phyloP scores from a whole-genome alignment of 139 green algal species.

The Mesotaenium endlicherianum region DNA sequence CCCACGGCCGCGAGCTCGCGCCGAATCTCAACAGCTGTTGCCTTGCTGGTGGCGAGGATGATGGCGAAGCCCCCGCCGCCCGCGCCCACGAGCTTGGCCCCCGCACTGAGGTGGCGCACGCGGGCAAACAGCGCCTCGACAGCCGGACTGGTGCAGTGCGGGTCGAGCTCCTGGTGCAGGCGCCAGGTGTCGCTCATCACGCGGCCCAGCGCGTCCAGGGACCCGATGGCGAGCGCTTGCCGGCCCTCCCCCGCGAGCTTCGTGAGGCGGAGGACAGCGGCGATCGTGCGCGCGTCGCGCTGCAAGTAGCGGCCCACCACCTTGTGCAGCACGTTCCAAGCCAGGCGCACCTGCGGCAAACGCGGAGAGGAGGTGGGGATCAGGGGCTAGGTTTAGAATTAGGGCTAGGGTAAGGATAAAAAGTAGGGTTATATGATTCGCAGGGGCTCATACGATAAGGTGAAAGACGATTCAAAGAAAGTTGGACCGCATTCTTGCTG shows the following conservation, averaged over 20 bases:
- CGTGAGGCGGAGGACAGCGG: constrained; percentile 25
- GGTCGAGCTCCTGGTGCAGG: constrained; percentile 47
- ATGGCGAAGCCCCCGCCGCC: constrained; percentile 45
- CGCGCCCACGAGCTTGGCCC: constrained; percentile 44
- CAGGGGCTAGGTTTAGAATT: too few species aligned
- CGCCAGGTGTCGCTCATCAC: constrained; percentile 32
- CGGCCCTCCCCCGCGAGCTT: constrained; percentile 26
- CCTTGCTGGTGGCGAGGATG: constrained; percentile 18
- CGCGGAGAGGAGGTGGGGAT: constrained; percentile 19
- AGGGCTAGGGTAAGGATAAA: too few species aligned
- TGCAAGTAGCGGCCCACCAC: constrained; percentile 39
- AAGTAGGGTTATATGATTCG: too few species aligned
- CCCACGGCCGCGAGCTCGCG: constrained; percentile 6
- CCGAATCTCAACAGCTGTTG: constrained; percentile 8
- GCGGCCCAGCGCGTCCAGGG: constrained; percentile 4
- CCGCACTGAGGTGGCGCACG: constrained; percentile 4
- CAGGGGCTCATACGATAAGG: too few species aligned
- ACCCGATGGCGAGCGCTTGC: not conserved
- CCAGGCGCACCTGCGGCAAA: constrained; percentile 33
- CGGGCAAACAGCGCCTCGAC: constrained; percentile 23
- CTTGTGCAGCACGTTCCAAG: constrained; percentile 44
- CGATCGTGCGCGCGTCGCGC: constrained; percentile 25
- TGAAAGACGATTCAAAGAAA: too few species aligned
- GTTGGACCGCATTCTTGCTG: too few species aligned
- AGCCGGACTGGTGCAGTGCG: constrained; percentile 37